Percentiles rank a stretch among this genome's conserved stretches.
These are phyloP conservation scores for Podila minutissima DNA, from an alignment of 192 early-diverging fungal genomes.

Conservation along the genomic window DNA sequence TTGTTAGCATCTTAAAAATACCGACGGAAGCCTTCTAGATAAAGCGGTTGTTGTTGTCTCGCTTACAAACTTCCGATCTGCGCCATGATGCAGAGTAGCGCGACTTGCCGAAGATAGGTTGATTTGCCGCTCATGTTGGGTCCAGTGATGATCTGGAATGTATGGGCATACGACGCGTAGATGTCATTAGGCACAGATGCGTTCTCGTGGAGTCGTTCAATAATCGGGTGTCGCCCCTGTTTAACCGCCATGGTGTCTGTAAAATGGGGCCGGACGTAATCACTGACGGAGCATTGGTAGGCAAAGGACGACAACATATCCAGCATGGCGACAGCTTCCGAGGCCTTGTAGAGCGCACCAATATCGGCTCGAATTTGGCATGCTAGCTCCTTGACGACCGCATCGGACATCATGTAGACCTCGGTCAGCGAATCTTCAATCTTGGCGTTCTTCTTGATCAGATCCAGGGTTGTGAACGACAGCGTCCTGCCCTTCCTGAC, in stretches of 20 bases:
- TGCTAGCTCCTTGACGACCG: conserved; percentile 63
- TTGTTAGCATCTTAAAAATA: not conserved
- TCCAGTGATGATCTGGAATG: conserved; percentile 86
- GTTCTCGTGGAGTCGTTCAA: conserved; percentile 59
- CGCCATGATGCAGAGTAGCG: conserved; percentile 81
- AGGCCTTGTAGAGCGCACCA: conserved; percentile 72
- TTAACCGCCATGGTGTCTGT: conserved; percentile 81
- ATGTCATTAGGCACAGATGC: conserved; percentile 79
- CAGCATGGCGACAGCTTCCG: conserved; percentile 80
- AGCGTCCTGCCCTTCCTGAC: conserved; percentile 68
- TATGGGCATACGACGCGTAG: conserved; percentile 59
- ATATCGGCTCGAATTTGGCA: conserved; percentile 67
- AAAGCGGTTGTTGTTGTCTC: not conserved
- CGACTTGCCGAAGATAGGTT: conserved; percentile 86
- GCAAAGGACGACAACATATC: conserved; percentile 86
- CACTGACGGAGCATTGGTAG: conserved; percentile 64
- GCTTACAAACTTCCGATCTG: conserved; percentile 85
- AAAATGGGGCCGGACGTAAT: conserved; percentile 80
- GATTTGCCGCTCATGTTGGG: conserved; percentile 95
- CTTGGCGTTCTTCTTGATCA: conserved; percentile 85
- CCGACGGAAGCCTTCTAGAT: not conserved
- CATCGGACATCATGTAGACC: conserved; percentile 84
- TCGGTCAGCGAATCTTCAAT: conserved; percentile 85
- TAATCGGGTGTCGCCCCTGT: conserved; percentile 79
- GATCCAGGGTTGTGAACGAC: conserved; percentile 80